Conservation (phyloP, 1,284 basidiomycete genomes). For the Fomitiporia mediterranea region DNA sequence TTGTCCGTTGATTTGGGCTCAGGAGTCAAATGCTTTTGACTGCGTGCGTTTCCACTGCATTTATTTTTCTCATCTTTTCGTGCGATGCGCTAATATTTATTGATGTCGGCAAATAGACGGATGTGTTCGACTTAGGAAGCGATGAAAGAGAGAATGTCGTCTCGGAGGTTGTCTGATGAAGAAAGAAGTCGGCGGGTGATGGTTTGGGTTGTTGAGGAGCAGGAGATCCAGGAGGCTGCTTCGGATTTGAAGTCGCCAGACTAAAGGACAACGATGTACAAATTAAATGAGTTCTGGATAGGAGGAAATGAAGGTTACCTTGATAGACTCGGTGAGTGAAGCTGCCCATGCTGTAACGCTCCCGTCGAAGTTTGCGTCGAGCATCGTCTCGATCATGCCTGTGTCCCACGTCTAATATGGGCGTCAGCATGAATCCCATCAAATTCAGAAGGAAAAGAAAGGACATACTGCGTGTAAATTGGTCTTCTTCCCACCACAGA, state of each 20-base stretch:
- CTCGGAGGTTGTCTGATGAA: slow-evolving; percentile 21
- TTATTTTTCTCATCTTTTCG: background rate
- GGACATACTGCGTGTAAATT: slow-evolving; percentile 47
- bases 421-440: background rate
- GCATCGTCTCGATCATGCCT: slow-evolving; percentile 41
- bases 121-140: slow-evolving; percentile 42
- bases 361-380: slow-evolving; percentile 37
- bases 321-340: slow-evolving; percentile 39
- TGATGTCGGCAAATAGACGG: slow-evolving; percentile 32
- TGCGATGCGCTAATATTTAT: background rate
- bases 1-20: slow-evolving; percentile 49
- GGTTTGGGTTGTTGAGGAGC: slow-evolving; percentile 39
- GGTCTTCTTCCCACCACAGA: slow-evolving; percentile 36
- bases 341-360: slow-evolving; percentile 40
- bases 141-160: slow-evolving; percentile 32
- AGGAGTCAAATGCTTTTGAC: slow-evolving; percentile 46
- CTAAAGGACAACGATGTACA: slow-evolving; percentile 25
- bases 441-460: background rate
- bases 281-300: background rate
- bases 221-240: slow-evolving; percentile 41
- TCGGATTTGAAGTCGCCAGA: slow-evolving; percentile 36
- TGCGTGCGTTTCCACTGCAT: slow-evolving; percentile 37
- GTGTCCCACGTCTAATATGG: slow-evolving; percentile 32
- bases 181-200: slow-evolving; percentile 15
- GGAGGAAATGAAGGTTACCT: slow-evolving; percentile 28